Conservation (phyloP, 2,329 filamentous ascomycete genomes). For the Hirsutella rhossiliensis region DNA sequence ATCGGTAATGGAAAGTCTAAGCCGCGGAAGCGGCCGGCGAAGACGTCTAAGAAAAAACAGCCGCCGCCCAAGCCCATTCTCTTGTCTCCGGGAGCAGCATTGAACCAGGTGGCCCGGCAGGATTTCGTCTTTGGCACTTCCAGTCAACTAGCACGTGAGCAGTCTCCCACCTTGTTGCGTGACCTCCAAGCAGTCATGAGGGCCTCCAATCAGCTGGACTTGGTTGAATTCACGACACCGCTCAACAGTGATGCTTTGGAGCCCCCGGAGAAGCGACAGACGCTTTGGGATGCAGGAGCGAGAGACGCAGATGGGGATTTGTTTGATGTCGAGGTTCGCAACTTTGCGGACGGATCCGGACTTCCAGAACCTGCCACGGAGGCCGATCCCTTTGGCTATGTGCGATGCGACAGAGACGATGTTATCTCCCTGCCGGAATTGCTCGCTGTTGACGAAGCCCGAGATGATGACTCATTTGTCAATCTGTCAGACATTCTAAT, state of each 20-base stretch:
- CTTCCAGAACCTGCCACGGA: constrained; percentile 11
- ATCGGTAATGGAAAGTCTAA: constrained; percentile 20
- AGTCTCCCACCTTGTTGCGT: constrained; percentile 53
- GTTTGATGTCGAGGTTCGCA: constrained; percentile 49
- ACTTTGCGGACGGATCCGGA: constrained; percentile 35
- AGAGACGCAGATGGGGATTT: constrained; percentile 54
- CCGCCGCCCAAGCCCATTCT: constrained; percentile 36
- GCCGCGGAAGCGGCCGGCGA: constrained; percentile 18
- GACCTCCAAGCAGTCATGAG: constrained; percentile 51
- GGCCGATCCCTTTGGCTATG: constrained; percentile 28
- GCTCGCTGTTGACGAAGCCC: neutral
- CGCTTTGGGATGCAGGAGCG: constrained; percentile 61
- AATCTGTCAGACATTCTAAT: constrained; percentile 13
- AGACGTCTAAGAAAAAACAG: constrained; percentile 26
- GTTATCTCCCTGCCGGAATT: neutral
- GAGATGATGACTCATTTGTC: constrained; percentile 10
- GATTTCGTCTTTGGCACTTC: constrained; percentile 79
- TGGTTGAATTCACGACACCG: constrained; percentile 26
- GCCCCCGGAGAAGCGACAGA: constrained; percentile 16
- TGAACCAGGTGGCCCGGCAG: constrained; percentile 53
- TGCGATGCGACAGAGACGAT: constrained; percentile 7
- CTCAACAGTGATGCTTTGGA: constrained; percentile 27
- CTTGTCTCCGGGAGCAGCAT: constrained; percentile 56
- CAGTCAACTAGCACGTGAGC: constrained; percentile 65
- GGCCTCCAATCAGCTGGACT: constrained; percentile 36